Base-by-base conservation (phyloP, 768 basidiomycete species). In the Naganishia friedmannii region DNA sequence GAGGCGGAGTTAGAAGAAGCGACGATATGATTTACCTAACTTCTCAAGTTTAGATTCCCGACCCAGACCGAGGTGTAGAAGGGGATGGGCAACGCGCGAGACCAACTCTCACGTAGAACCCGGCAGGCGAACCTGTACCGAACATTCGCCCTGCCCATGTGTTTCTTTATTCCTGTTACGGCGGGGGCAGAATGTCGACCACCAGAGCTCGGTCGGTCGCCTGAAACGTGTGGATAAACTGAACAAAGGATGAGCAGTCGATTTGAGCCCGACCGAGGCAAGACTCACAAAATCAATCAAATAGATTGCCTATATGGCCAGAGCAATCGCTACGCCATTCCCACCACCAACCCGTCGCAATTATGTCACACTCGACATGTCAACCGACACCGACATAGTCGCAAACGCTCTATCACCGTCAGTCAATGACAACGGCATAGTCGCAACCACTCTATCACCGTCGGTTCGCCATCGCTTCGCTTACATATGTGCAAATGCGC, bases 121-220 rank as follows among this genome's bases (percentile, higher is more conserved):
- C 93, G 1, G 88, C 83, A 0, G 95, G 88, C 67, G 90, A 88
- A 13, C 94, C 94, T 31, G 93, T 76, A 0, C 91, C 91, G 53
- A 90, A 82, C 92, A 96, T 94, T 21, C 90, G 84, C 0, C 91
- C 92, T 0, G 92, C 94, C 94, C 94, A 98, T 0, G 94, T 93
- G 77, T 94, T 96, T 0, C 90, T 93, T 10, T 86, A 83, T 7
- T 93, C 87, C 78, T 98, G 94, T 29, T 87, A 83, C 0, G 85
- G 77, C 0, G 89, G 83, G 0, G 92, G 89, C 4, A 95, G 80
- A 0, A 86, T 90, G 77, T 98, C 94, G 0, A 98, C 91, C 9
- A 97, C 83, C 10, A 96, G 85, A 0, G 93, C 91, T 57, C 94
- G 90, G 78, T 96, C 92, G 26, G 92, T 87, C 0, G 93, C 91